Evolutionary conservation across 805 yeast genomes (phyloP), one percentile per base, ranked within the genome.

Genomic region (Starmerella gropengiesseri): DNA sequence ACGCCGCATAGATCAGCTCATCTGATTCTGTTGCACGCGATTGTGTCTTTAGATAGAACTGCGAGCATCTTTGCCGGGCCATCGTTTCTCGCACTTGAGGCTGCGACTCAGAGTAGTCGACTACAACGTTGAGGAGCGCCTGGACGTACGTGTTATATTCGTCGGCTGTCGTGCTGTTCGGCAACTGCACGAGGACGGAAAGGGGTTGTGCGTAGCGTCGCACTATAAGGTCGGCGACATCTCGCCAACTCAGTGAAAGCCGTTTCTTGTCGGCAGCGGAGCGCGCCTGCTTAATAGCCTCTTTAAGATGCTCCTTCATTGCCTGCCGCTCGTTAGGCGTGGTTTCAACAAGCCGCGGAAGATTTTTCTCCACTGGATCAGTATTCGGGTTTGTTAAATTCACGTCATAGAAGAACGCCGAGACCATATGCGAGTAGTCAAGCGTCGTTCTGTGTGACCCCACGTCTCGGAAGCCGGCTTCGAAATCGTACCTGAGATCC

Each of bases 371-470:
- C 7, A 17, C 26, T 1, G 20, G 35, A 7, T 31, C 14, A 4
- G 21, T 19, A 13, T 34, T 13, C 9, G 37, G 37, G 7, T 34
- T 34, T 9, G 37, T 34, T 20, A 34, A 5, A 21, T 34, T 34
- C 9, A 34, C 21, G 5, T 20, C 29, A 21, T 22, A 34, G 7
- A 7, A 34, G 21, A 23, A 23, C 1, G 29, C 37, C 20, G 37
- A 34, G 3, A 34, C 37, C 37, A 34, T 34, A 2, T 28, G 12
- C 3, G 29, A 23, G 11, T 22, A 34, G 29, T 34, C 37, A 5
- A 34, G 13, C 5, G 16, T 8, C 6, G 13, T 13, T 1, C 37
- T 28, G 4, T 9, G 11, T 7, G 37, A n/a, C 5, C 37, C 37
- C n/a, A 34, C 14, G 11, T 34, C 37, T 11, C 25, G 37, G 20